phyloP scores from a whole-genome alignment of 2,329 filamentous ascomycete species.

The Lachnellula suecica region DNA sequence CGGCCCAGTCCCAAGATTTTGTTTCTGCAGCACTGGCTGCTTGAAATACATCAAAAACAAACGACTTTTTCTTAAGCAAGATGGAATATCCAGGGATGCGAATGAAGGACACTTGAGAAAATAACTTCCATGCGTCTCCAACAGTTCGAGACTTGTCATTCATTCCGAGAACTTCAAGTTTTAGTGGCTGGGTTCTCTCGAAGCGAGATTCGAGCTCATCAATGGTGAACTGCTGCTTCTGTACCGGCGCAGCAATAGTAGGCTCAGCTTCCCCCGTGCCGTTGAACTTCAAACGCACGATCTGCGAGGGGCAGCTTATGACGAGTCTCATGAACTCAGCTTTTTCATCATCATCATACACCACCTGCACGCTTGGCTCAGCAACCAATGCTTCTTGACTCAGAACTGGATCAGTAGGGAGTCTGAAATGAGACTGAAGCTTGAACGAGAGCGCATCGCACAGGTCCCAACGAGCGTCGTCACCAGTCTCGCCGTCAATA shows the following conservation, averaged over 20 bases:
- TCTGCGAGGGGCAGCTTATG: conserved; percentile 26
- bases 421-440: conserved; percentile 65
- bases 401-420: conserved; percentile 55
- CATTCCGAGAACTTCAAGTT: conserved; percentile 36
- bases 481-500: conserved; percentile 37
- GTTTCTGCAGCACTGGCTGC: background rate
- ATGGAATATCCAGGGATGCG: conserved; percentile 39
- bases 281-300: conserved; percentile 33
- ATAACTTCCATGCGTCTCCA: conserved; percentile 35
- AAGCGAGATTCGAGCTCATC: conserved; percentile 35
- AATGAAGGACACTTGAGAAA: conserved; percentile 34
- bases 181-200: conserved; percentile 29
- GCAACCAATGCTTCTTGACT: conserved; percentile 22
- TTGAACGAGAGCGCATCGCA: conserved; percentile 67
- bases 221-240: conserved; percentile 23
- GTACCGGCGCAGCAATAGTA: conserved; percentile 18
- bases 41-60: conserved; percentile 4
- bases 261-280: conserved; percentile 17
- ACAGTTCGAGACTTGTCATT: conserved; percentile 40
- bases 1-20: conserved; percentile 30
- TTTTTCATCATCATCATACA: conserved; percentile 12
- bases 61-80: conserved; percentile 35
- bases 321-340: conserved; percentile 12
- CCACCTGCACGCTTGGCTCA: conserved; percentile 11
- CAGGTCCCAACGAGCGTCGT: conserved; percentile 69